Evolutionary conservation across 306 rosid genomes (phyloP).

Genomic region (Cyamopsis tetragonoloba): DNA sequence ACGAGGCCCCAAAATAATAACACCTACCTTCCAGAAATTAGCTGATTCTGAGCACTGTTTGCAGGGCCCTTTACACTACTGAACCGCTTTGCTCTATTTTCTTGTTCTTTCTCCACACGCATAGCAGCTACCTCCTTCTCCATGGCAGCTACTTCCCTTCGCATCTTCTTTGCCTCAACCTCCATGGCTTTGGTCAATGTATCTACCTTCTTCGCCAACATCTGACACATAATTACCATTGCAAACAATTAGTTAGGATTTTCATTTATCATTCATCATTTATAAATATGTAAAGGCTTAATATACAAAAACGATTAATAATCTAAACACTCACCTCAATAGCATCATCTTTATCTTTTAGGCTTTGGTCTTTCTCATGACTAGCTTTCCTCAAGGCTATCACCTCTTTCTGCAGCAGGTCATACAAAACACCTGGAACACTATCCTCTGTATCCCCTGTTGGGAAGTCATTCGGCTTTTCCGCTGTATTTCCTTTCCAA

Average conservation of each 20-base stretch:
- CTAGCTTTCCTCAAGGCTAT: constrained; percentile 83
- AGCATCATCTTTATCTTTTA: constrained; percentile 95
- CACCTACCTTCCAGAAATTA: constrained; percentile 86
- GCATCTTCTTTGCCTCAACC: constrained; percentile 97
- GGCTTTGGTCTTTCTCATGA: constrained; percentile 96
- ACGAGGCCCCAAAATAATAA: not conserved
- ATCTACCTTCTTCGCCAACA: constrained; percentile 97
- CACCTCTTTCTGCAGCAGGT: constrained; percentile 95
- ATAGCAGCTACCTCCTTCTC: constrained; percentile 99
- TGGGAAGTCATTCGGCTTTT: constrained; percentile 72
- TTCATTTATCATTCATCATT: not conserved
- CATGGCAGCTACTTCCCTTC: constrained; percentile 97
- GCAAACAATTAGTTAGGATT: constrained; percentile 16
- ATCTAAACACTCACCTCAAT: constrained; percentile 65
- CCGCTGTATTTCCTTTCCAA: constrained; percentile 80
- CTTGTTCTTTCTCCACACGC: constrained; percentile 95
- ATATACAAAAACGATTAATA: not conserved
- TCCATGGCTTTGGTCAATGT: constrained; percentile 99
- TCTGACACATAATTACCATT: constrained; percentile 42
- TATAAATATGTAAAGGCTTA: not conserved
- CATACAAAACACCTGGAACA: constrained; percentile 83
- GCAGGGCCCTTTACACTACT: constrained; percentile 64
- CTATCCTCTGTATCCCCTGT: constrained; percentile 58
- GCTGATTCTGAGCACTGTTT: constrained; percentile 72
- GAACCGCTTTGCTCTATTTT: constrained; percentile 78